Conservation (phyloP, 305 asterid species). For the Withania somnifera region DNA sequence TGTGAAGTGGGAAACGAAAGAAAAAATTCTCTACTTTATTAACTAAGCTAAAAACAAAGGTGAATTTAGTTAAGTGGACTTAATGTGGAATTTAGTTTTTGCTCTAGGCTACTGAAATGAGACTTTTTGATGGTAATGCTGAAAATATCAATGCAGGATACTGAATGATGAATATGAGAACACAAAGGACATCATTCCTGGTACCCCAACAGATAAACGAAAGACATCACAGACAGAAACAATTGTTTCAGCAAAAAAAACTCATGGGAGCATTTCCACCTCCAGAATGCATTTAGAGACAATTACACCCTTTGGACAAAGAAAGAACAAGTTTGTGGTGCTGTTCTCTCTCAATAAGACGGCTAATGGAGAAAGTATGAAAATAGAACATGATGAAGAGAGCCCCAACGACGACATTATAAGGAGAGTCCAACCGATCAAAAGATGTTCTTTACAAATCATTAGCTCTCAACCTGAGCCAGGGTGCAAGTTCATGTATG, state of each 20-base stretch:
- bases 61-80: neutral
- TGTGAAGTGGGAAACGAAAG: neutral
- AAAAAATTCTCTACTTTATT: neutral
- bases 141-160: slow-evolving; percentile 35
- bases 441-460: slow-evolving; percentile 49
- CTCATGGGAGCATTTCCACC: slow-evolving; percentile 44
- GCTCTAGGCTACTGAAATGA: neutral
- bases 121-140: neutral
- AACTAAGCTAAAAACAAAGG: neutral
- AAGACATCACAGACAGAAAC: slow-evolving; percentile 20
- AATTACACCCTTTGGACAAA: slow-evolving; percentile 81
- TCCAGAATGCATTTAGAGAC: slow-evolving; percentile 44
- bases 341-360: slow-evolving; percentile 60
- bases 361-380: slow-evolving; percentile 20
- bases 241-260: slow-evolving; percentile 39
- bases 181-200: slow-evolving; percentile 30
- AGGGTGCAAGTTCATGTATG: slow-evolving; percentile 96
- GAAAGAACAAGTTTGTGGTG: slow-evolving; percentile 76
- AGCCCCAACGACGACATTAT: slow-evolving; percentile 67
- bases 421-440: slow-evolving; percentile 62
- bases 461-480: slow-evolving; percentile 46
- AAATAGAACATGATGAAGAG: slow-evolving; percentile 30
- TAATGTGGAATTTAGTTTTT: neutral
- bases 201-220: slow-evolving; percentile 42
- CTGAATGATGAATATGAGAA: slow-evolving; percentile 50